A percentile compares a stretch with the other conserved stretches of the same genome.
Conservation (phyloP, 2,329 filamentous ascomycete genomes). For the Colletotrichum gloeosporioides region DNA sequence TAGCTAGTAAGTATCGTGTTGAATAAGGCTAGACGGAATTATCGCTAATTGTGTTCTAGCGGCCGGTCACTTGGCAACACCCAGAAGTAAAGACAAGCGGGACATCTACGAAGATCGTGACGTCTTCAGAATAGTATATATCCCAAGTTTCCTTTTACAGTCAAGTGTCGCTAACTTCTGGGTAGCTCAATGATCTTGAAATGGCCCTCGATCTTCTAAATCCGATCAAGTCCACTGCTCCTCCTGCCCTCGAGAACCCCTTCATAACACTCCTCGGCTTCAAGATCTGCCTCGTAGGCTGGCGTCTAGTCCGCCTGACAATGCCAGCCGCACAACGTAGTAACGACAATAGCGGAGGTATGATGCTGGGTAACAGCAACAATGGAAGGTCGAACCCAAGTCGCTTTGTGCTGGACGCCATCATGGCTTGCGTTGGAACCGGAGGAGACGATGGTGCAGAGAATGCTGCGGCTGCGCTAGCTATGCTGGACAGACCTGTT, state of each 20-base stretch:
- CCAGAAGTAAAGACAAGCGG: background rate
- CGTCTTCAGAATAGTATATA: background rate
- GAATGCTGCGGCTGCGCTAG: background rate
- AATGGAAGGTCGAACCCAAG: conserved; percentile 1
- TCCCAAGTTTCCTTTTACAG: too few relatives aligned
- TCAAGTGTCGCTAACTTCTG: background rate
- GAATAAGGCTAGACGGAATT: too few relatives aligned
- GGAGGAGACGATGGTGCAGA: background rate
- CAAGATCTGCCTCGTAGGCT: conserved; percentile 6
- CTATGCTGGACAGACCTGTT: background rate
- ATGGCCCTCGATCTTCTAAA: background rate
- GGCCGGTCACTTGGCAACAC: background rate
- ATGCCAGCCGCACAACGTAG: background rate
- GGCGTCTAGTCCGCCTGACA: conserved; percentile 4
- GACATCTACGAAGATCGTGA: conserved; percentile 4
- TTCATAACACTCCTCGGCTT: conserved; percentile 7
- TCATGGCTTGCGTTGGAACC: background rate
- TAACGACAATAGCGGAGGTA: background rate
- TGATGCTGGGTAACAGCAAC: background rate
- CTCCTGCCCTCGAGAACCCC: conserved; percentile 1
- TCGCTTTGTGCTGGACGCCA: conserved; percentile 3
- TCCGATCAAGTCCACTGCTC: background rate
- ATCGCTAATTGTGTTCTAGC: background rate
- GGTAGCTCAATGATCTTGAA: background rate
- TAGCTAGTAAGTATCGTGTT: background rate